These are phyloP conservation scores for Colletotrichum falcatum DNA, from an alignment of 2,329 filamentous ascomycete genomes.

Conservation along the genomic window DNA sequence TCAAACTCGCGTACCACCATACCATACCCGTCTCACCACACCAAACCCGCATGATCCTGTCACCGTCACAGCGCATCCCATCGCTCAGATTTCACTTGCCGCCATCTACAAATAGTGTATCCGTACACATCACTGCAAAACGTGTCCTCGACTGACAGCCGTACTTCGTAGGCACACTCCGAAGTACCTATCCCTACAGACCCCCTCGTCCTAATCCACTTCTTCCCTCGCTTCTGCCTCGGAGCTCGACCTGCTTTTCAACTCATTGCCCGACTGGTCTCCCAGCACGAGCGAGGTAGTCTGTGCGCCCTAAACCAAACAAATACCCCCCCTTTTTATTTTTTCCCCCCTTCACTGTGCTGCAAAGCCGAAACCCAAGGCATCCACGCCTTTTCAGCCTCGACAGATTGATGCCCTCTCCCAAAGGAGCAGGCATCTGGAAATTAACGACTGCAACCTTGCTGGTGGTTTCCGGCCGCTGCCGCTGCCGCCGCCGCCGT, in stretches of 20 bases:
- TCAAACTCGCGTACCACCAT: not conserved
- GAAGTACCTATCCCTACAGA: constrained; percentile 9
- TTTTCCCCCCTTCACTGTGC: not conserved
- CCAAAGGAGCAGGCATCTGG: constrained; percentile 40
- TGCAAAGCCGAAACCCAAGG: constrained; percentile 10
- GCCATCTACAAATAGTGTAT: not conserved
- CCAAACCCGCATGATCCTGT: not conserved
- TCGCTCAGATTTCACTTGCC: not conserved
- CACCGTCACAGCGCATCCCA: not conserved
- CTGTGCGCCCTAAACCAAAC: constrained; percentile 38
- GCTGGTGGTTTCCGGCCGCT: constrained; percentile 36
- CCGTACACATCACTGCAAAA: not conserved
- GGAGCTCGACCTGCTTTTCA: constrained; percentile 35
- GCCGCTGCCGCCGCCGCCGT: constrained; percentile 25
- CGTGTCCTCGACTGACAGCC: not conserved
- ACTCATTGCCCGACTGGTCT: constrained; percentile 18
- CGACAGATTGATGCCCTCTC: constrained; percentile 28
- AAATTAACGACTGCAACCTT: constrained; percentile 43
- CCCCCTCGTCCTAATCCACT: constrained; percentile 20
- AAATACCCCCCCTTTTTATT: not conserved
- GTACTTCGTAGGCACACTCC: too few relatives aligned
- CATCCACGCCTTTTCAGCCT: constrained; percentile 18
- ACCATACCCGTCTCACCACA: not conserved
- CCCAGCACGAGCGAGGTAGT: constrained; percentile 3
- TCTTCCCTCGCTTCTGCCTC: constrained; percentile 36